Conservation (phyloP, 2,329 filamentous ascomycete genomes). For the Knoxdaviesia capensis region DNA sequence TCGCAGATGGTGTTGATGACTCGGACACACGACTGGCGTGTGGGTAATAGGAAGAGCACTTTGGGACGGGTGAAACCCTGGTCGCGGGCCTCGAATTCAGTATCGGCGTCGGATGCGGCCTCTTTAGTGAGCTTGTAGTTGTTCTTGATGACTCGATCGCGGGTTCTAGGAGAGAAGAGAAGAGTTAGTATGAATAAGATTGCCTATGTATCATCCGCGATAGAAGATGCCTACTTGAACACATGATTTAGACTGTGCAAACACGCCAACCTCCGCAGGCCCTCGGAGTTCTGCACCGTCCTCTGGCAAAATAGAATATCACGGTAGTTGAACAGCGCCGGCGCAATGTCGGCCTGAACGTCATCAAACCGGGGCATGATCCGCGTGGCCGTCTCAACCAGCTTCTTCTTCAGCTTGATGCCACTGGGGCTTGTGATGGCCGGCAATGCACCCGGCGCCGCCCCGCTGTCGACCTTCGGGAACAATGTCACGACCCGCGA, state of each 20-base stretch:
- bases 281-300: constrained; percentile 44
- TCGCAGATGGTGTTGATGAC: constrained; percentile 59
- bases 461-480: constrained; percentile 18
- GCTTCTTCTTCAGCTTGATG: constrained; percentile 49
- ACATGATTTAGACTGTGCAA: constrained; percentile 83
- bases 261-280: constrained; percentile 51
- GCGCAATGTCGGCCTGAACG: constrained; percentile 44
- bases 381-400: constrained; percentile 33
- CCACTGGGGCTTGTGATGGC: constrained; percentile 19
- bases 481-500: constrained; percentile 26
- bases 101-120: constrained; percentile 21
- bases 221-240: constrained; percentile 41
- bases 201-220: background rate
- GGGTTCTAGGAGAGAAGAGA: constrained; percentile 32
- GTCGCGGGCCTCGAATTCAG: constrained; percentile 60
- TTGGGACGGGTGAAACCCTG: constrained; percentile 94
- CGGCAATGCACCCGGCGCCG: constrained; percentile 2
- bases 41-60: constrained; percentile 76
- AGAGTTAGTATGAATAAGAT: background rate
- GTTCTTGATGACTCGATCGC: constrained; percentile 83
- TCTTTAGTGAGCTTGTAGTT: constrained; percentile 59
- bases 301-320: constrained; percentile 63
- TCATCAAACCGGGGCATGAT: constrained; percentile 36
- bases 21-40: constrained; percentile 64
- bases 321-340: constrained; percentile 61